Evolutionary conservation across 805 yeast genomes (phyloP).

Genomic region (Saccharomyces paradoxus): DNA sequence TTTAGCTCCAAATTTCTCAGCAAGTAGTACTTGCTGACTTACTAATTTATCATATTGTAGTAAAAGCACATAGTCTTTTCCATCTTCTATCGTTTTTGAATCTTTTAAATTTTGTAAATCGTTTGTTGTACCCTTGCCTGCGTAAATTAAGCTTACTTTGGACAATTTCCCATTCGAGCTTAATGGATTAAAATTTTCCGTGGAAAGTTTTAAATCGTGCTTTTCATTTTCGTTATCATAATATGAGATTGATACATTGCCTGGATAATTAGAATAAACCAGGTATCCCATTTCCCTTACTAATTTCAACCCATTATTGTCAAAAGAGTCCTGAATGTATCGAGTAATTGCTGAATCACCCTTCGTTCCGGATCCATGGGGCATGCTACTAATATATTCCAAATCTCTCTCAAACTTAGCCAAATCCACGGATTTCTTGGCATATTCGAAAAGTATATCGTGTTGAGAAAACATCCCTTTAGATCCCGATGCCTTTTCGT

Average conservation of each 20-base stretch:
- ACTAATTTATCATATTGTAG: conserved; percentile 47
- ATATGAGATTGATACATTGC: conserved; percentile 22
- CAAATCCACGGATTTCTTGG: conserved; percentile 42
- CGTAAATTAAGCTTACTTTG: conserved; percentile 48
- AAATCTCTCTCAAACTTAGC: conserved; percentile 54
- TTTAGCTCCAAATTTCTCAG: conserved; percentile 45
- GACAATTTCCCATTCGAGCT: conserved; percentile 48
- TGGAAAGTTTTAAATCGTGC: conserved; percentile 19
- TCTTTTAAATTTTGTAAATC: conserved; percentile 43
- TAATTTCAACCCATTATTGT: conserved; percentile 43
- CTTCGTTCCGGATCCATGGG: conserved; percentile 80
- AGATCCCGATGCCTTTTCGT: conserved; percentile 29
- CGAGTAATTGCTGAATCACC: conserved; percentile 67
- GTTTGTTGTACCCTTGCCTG: conserved; percentile 49
- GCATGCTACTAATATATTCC: conserved; percentile 65
- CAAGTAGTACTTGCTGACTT: conserved; percentile 44
- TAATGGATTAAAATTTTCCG: conserved; percentile 56
- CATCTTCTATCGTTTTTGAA: conserved; percentile 10
- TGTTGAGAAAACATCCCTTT: conserved; percentile 58
- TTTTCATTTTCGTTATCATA: conserved; percentile 20
- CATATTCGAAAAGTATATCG: conserved; percentile 38
- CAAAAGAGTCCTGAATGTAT: conserved; percentile 53
- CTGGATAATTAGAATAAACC: conserved; percentile 60
- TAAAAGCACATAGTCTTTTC: conserved; percentile 45
- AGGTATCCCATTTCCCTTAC: conserved; percentile 35